phyloP scores from a whole-genome alignment of 306 rosid genomes.

The Benincasa hispida region DNA sequence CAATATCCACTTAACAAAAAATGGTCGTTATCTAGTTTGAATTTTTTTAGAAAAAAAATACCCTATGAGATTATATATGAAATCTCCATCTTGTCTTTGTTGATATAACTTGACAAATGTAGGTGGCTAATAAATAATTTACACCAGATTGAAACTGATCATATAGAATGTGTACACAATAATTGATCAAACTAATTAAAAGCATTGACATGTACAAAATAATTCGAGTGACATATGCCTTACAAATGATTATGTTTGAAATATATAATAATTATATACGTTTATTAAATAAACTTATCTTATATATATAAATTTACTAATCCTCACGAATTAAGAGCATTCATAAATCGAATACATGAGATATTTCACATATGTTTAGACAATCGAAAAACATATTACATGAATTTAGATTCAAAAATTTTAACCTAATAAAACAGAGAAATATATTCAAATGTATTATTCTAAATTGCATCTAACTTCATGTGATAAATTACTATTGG shows the following conservation, averaged over 20 bases:
- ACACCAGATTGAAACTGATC: neutral
- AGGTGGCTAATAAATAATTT: conserved; percentile 1
- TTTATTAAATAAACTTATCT: neutral
- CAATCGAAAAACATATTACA: neutral
- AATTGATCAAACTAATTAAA: neutral
- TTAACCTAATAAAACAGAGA: neutral
- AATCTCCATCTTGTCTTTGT: neutral
- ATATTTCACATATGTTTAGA: neutral
- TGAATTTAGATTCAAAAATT: neutral
- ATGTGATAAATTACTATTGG: too few species aligned
- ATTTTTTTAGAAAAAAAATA: neutral
- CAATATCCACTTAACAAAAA: neutral
- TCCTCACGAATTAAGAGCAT: neutral
- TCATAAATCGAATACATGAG: neutral
- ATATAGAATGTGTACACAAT: neutral
- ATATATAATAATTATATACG: neutral
- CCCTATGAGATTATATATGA: neutral
- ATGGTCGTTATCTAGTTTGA: neutral
- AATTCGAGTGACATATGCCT: neutral
- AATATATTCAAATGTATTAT: too few species aligned
- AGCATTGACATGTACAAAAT: neutral
- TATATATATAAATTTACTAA: neutral
- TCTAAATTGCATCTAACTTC: too few species aligned
- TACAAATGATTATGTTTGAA: neutral
- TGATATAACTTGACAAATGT: neutral